phyloP scores from a whole-genome alignment of 306 rosid genomes.

The Gleditsia sinensis region DNA sequence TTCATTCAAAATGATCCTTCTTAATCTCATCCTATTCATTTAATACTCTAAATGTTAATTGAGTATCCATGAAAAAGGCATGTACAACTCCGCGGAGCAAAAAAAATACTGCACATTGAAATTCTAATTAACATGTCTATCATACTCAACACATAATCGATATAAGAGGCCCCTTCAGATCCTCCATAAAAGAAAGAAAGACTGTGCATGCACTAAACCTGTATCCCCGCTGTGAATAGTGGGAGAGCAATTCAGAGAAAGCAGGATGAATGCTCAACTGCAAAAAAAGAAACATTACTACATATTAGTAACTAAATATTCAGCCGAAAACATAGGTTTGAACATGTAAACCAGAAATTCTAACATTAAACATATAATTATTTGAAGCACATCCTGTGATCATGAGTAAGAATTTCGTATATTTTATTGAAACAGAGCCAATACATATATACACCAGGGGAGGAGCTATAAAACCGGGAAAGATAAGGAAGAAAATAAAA shows the following conservation, averaged over 20 bases:
- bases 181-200: background rate
- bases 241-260: constrained; percentile 69
- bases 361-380: background rate
- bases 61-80: constrained; percentile 26
- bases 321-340: background rate
- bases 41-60: constrained; percentile 7
- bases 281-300: constrained; percentile 39
- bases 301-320: constrained; percentile 32
- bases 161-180: constrained; percentile 1
- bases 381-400: constrained; percentile 26
- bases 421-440: too few relatives aligned
- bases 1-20: constrained; percentile 22
- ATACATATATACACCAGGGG: too few relatives aligned
- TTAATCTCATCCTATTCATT: constrained; percentile 2
- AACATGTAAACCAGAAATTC: constrained; percentile 10
- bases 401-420: too few relatives aligned
- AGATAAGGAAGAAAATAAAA: too few relatives aligned
- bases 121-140: constrained; percentile 2
- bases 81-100: constrained; percentile 17
- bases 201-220: constrained; percentile 52
- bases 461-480: too few relatives aligned
- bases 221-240: constrained; percentile 81
- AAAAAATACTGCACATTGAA: background rate
- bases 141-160: constrained; percentile 10
- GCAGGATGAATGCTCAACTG: constrained; percentile 87